Evolutionary conservation across 192 early-diverging fungal species (phyloP).

Genomic region (Podila epicladia): DNA sequence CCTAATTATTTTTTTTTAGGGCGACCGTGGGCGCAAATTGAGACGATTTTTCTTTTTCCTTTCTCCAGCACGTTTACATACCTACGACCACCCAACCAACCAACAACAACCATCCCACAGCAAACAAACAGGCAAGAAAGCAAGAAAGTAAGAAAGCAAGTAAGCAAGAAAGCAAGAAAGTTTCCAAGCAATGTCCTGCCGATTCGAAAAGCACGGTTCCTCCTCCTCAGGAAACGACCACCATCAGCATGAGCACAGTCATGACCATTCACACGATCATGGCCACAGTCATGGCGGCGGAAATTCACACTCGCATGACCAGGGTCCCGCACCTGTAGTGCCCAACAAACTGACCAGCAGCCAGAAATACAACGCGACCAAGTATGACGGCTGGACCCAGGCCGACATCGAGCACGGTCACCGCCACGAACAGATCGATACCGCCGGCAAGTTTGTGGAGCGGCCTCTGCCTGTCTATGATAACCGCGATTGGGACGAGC

Average conservation of each 20-base stretch:
- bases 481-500: slow-evolving; percentile 87
- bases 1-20: too few species aligned
- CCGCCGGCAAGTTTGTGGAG: slow-evolving; percentile 84
- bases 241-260: slow-evolving; percentile 60
- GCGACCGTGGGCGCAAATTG: too few species aligned
- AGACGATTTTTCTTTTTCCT: too few species aligned
- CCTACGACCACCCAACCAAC: too few species aligned
- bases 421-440: slow-evolving; percentile 90
- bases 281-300: slow-evolving; percentile 51
- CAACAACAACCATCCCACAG: not conserved
- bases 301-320: slow-evolving; percentile 71
- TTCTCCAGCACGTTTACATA: too few species aligned
- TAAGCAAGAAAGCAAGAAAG: not conserved
- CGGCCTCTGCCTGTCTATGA: slow-evolving; percentile 77
- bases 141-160: too few species aligned
- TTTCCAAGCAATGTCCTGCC: slow-evolving; percentile 47
- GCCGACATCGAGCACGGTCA: slow-evolving; percentile 81
- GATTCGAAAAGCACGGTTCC: slow-evolving; percentile 60
- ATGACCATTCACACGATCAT: slow-evolving; percentile 71
- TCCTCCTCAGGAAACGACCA: slow-evolving; percentile 38
- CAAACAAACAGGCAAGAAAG: not conserved
- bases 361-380: slow-evolving; percentile 46
- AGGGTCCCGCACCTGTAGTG: slow-evolving; percentile 39
- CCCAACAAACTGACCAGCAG: slow-evolving; percentile 57
- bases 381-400: slow-evolving; percentile 49